Conservation (phyloP, 1,284 basidiomycete genomes). For the Porogramme epimiltina region DNA sequence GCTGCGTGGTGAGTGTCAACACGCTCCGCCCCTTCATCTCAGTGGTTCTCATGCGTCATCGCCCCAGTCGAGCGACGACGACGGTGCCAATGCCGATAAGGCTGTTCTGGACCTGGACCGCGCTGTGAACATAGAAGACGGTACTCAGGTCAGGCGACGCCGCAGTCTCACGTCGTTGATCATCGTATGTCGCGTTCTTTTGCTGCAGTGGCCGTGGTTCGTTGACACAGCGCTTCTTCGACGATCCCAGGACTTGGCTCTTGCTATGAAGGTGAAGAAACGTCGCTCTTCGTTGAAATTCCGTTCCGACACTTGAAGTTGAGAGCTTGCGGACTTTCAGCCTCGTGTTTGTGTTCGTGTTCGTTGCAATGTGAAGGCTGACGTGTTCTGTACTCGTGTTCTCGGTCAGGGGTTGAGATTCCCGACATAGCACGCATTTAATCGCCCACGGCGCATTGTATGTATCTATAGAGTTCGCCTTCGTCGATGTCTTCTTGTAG, state of each 20-base stretch:
- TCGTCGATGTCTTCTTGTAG: slow-evolving; percentile 9
- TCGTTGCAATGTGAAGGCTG: too few relatives aligned
- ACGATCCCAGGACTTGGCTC: slow-evolving; percentile 16
- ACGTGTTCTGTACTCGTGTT: too few relatives aligned
- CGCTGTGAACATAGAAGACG: slow-evolving; percentile 8
- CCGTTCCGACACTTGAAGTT: not conserved
- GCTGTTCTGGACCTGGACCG: slow-evolving; percentile 3
- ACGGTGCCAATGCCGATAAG: not conserved
- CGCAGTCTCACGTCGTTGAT: slow-evolving; percentile 20
- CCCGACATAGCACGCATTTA: slow-evolving; percentile 3
- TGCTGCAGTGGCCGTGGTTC: not conserved
- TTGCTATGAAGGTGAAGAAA: slow-evolving; percentile 11
- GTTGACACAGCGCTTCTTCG: not conserved
- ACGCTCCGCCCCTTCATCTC: not conserved
- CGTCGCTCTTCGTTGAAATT: slow-evolving; percentile 1
- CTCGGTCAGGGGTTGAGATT: not conserved
- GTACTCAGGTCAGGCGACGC: slow-evolving; percentile 7
- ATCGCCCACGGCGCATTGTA: slow-evolving; percentile 1
- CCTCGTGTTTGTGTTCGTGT: not conserved
- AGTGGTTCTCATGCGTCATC: not conserved
- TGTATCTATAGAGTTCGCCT: slow-evolving; percentile 16
- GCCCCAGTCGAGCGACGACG: not conserved
- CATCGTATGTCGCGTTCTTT: slow-evolving; percentile 12
- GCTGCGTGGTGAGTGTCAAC: not conserved
- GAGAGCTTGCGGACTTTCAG: too few relatives aligned